Evolutionary conservation across 305 asterid genomes (phyloP).

Genomic region (Fraxinus angustifolia): DNA sequence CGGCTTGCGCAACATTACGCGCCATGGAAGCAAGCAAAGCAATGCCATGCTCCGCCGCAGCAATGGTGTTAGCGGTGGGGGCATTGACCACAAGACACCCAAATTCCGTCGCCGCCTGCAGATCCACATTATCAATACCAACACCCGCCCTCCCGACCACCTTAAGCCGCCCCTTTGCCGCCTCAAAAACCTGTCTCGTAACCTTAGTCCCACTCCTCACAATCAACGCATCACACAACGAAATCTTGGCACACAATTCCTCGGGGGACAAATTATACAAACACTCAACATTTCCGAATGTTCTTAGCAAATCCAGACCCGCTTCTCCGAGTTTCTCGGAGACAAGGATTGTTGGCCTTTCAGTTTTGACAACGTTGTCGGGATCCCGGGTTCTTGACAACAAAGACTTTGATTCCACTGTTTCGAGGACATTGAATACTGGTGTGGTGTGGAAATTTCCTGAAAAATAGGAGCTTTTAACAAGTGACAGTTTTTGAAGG

Average conservation of each 20-base stretch:
- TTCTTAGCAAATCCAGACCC: slow-evolving; percentile 61
- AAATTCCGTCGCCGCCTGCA: slow-evolving; percentile 88
- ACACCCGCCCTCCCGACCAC: slow-evolving; percentile 96
- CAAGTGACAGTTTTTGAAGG: neutral
- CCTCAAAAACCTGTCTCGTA: slow-evolving; percentile 83
- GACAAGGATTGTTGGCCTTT: slow-evolving; percentile 70
- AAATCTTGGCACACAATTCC: slow-evolving; percentile 67
- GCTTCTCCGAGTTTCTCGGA: slow-evolving; percentile 97
- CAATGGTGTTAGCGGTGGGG: slow-evolving; percentile 91
- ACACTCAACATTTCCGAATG: slow-evolving; percentile 62
- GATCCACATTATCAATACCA: slow-evolving; percentile 94
- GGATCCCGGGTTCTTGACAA: slow-evolving; percentile 31
- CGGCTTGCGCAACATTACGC: slow-evolving; percentile 89
- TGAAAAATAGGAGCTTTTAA: neutral
- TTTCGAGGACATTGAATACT: slow-evolving; percentile 36
- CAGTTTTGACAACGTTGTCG: slow-evolving; percentile 24
- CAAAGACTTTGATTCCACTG: slow-evolving; percentile 30
- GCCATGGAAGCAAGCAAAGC: slow-evolving; percentile 84
- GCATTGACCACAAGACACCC: slow-evolving; percentile 94
- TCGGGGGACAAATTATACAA: slow-evolving; percentile 61
- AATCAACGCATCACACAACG: slow-evolving; percentile 67
- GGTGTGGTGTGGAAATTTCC: neutral
- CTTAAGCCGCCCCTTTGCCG: slow-evolving; percentile 72
- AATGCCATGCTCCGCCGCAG: slow-evolving; percentile 94
- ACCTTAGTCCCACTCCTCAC: slow-evolving; percentile 97